phyloP scores from a whole-genome alignment of 176 grass and related monocot species.

The Guadua angustifolia region DNA sequence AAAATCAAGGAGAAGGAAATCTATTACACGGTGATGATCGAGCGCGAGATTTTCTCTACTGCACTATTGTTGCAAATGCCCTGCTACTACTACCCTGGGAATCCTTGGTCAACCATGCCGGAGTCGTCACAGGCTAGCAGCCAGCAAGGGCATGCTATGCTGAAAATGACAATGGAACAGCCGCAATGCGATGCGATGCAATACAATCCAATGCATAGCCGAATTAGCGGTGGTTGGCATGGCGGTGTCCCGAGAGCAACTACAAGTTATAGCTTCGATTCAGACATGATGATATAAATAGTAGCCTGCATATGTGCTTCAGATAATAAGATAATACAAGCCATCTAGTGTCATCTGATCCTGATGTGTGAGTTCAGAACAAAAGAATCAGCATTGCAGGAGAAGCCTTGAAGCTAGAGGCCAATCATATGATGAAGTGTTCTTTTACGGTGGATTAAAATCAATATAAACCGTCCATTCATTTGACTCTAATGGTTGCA shows the following conservation, averaged over 20 bases:
- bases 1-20: neutral
- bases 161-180: constrained; percentile 31
- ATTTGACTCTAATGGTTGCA: too few relatives aligned
- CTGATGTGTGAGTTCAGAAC: too few relatives aligned
- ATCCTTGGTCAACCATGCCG: neutral
- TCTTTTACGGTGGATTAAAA: too few relatives aligned
- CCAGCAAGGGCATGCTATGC: neutral
- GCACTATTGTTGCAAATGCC: neutral
- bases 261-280: neutral
- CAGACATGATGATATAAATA: too few relatives aligned
- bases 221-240: constrained; percentile 31
- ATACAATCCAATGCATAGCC: neutral
- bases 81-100: neutral
- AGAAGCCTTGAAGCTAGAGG: too few relatives aligned
- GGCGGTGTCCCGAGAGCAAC: constrained; percentile 15
- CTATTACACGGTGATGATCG: neutral
- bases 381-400: too few relatives aligned
- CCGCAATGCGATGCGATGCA: neutral
- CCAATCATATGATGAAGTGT: too few relatives aligned
- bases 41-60: neutral
- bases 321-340: too few relatives aligned
- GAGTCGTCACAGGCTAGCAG: neutral
- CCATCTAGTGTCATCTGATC: too few relatives aligned
- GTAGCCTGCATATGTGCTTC: too few relatives aligned
- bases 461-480: too few relatives aligned